phyloP scores from a whole-genome alignment of 2,329 filamentous ascomycete species.

The Ceratocystis smalleyi region DNA sequence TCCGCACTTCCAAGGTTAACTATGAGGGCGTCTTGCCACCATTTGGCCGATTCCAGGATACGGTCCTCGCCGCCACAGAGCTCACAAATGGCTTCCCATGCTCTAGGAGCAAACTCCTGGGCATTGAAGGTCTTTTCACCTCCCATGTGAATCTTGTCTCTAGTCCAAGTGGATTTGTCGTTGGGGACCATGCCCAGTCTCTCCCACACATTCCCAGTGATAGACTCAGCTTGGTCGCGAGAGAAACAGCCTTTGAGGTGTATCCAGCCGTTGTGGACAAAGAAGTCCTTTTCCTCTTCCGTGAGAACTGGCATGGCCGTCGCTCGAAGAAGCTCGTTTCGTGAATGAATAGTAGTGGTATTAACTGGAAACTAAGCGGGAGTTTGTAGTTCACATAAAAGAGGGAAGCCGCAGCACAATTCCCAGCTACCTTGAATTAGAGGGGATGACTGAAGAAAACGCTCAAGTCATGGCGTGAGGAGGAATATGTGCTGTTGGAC shows the following conservation, averaged over 20 bases:
- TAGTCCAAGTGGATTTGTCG: constrained; percentile 51
- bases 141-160: constrained; percentile 49
- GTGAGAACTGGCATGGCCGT: constrained; percentile 21
- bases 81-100: constrained; percentile 51
- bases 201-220: constrained; percentile 40
- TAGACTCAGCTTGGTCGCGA: constrained; percentile 24
- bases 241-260: constrained; percentile 25
- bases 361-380: background rate
- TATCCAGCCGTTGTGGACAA: constrained; percentile 28
- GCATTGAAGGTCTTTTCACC: constrained; percentile 39
- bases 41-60: constrained; percentile 31
- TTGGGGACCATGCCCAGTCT: constrained; percentile 48
- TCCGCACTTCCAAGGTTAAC: constrained; percentile 49
- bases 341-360: background rate
- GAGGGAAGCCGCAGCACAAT: too few relatives aligned
- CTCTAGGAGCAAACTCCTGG: constrained; percentile 43
- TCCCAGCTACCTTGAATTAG: too few relatives aligned
- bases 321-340: background rate
- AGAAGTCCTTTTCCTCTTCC: constrained; percentile 28
- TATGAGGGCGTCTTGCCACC: constrained; percentile 54
- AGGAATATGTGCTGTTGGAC: background rate
- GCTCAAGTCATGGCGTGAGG: background rate
- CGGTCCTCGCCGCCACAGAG: constrained; percentile 48
- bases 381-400: too few relatives aligned
- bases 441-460: background rate